Percentiles rank a stretch among this genome's conserved stretches.
phyloP scores from a whole-genome alignment of 2,329 filamentous ascomycete genomes.

The Colletotrichum camelliae region DNA sequence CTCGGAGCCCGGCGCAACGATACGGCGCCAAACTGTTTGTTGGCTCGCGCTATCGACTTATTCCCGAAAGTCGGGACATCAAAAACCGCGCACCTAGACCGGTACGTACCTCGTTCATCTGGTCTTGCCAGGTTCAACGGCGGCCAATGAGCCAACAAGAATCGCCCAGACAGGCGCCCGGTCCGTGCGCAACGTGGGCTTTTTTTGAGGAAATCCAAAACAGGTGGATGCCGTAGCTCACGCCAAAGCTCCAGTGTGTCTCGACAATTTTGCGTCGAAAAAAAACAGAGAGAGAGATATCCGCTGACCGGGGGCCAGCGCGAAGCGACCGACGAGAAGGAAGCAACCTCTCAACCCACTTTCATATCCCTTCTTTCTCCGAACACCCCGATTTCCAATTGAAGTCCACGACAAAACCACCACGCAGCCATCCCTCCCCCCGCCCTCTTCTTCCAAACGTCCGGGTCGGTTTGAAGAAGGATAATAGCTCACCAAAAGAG shows the following conservation, averaged over 20 bases:
- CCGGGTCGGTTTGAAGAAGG: background rate
- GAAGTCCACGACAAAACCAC: background rate
- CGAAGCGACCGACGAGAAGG: background rate
- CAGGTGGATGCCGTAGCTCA: conserved; percentile 10
- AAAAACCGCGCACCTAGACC: conserved; percentile 5
- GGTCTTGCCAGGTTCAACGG: background rate
- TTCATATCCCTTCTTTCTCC: conserved; percentile 12
- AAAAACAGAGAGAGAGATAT: background rate
- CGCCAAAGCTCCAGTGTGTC: conserved; percentile 7
- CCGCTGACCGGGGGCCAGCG: background rate
- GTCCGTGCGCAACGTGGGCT: background rate
- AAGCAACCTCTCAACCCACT: conserved; percentile 12
- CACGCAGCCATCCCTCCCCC: background rate
- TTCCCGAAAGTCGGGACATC: background rate
- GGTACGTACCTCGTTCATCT: background rate
- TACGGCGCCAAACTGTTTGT: background rate
- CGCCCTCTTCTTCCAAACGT: background rate
- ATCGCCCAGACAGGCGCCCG: background rate
- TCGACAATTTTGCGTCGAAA: conserved; percentile 9
- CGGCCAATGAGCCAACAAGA: conserved; percentile 3
- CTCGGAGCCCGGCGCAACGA: conserved; percentile 16
- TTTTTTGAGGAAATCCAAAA: conserved; percentile 13
- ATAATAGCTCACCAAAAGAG: background rate
- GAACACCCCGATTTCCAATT: background rate
- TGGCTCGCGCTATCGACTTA: background rate